A percentile compares a stretch with the other conserved stretches of the same genome.
Conservation (phyloP, 108 stramenopile genomes). For the Stephanodiscus minutulus region DNA sequence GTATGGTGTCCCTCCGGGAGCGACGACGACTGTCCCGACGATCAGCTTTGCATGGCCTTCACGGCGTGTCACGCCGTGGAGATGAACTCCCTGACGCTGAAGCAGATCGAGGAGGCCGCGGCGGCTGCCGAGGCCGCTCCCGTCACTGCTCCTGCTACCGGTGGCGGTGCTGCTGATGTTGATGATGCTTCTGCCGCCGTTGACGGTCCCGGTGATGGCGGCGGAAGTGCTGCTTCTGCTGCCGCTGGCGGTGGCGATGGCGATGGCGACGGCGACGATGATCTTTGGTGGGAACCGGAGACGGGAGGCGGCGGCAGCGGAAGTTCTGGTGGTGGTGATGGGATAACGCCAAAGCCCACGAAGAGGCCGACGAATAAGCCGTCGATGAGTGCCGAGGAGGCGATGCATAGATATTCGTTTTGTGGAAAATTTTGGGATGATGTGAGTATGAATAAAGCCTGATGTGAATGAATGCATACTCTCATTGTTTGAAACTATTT, state of each 20-base stretch:
- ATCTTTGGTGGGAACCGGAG: too few relatives aligned
- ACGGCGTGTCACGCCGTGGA: conserved; percentile 39
- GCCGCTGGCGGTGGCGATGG: neutral
- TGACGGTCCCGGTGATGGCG: too few relatives aligned
- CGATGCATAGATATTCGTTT: conserved; percentile 47
- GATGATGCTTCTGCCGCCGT: neutral
- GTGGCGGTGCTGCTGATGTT: neutral
- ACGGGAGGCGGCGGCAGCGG: too few relatives aligned
- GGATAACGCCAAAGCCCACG: conserved; percentile 11
- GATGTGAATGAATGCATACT: neutral
- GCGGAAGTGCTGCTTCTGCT: too few relatives aligned
- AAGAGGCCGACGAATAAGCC: conserved; percentile 36
- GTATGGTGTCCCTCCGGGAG: conserved; percentile 48
- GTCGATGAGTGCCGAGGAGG: conserved; percentile 35
- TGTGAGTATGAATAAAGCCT: conserved; percentile 10
- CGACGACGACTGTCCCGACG: conserved; percentile 50
- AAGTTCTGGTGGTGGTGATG: neutral
- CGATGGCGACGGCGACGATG: neutral
- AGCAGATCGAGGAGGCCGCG: conserved; percentile 31
- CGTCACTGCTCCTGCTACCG: neutral
- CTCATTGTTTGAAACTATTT: neutral
- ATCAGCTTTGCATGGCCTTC: conserved; percentile 47
- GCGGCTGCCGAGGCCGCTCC: too few relatives aligned
- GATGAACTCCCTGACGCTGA: conserved; percentile 43
- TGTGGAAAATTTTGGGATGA: conserved; percentile 38